Conservation (phyloP, 2,329 filamentous ascomycete species). For the Pseudogymnoascus sp. region DNA sequence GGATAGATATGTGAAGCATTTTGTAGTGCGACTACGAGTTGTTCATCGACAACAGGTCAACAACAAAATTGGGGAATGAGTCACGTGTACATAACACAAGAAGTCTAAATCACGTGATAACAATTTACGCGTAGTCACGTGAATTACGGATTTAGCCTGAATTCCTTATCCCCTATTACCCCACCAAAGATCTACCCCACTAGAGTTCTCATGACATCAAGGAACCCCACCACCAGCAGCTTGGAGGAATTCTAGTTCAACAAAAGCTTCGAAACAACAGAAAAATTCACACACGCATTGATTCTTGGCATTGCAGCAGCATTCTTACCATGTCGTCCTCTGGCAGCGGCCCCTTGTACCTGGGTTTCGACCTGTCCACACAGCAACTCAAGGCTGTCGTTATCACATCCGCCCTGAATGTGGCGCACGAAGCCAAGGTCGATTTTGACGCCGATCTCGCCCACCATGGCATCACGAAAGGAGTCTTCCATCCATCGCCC, state of each 20-base stretch:
- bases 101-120: not conserved
- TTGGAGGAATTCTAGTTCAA: conserved; percentile 2
- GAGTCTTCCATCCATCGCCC: conserved; percentile 75
- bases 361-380: conserved; percentile 93
- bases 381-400: conserved; percentile 95
- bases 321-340: conserved; percentile 30
- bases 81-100: not conserved
- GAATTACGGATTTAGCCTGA: not conserved
- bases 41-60: not conserved
- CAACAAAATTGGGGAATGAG: too few species aligned
- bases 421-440: conserved; percentile 79
- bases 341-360: conserved; percentile 57
- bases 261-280: not conserved
- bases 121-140: not conserved
- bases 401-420: conserved; percentile 73
- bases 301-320: not conserved
- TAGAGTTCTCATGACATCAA: conserved; percentile 1
- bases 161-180: not conserved
- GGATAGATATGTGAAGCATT: not conserved
- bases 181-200: not conserved
- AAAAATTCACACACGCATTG: not conserved
- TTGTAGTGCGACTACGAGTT: not conserved
- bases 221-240: not conserved
- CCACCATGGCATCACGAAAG: conserved; percentile 77
- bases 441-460: conserved; percentile 84